Conservation (phyloP, 495 filamentous ascomycete genomes). For the Aspergillus campestris region DNA sequence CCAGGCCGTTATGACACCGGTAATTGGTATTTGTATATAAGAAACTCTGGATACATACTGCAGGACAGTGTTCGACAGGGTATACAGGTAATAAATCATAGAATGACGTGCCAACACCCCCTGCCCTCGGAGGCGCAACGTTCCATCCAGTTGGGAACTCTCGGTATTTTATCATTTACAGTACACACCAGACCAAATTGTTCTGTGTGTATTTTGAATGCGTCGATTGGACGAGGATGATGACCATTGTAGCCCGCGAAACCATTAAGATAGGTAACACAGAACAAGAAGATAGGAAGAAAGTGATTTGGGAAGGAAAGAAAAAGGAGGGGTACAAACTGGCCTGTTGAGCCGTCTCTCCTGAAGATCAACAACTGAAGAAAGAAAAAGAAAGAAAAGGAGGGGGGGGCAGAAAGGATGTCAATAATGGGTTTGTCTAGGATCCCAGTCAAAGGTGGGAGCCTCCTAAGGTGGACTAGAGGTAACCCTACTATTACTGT, state of each 20-base stretch:
- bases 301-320: not conserved
- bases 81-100: conserved; percentile 4
- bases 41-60: too few relatives aligned
- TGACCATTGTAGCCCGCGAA: not conserved
- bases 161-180: not conserved
- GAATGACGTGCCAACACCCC: conserved; percentile 8
- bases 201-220: not conserved
- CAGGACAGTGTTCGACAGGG: not conserved
- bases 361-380: conserved; percentile 4
- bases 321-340: not conserved
- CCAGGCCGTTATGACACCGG: too few relatives aligned
- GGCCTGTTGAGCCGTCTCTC: conserved; percentile 1
- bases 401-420: too few relatives aligned
- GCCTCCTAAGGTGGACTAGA: too few relatives aligned
- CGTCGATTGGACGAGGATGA: not conserved
- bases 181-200: not conserved
- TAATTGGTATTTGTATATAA: too few relatives aligned
- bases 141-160: conserved; percentile 24
- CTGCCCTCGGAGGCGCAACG: conserved; percentile 19
- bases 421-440: too few relatives aligned
- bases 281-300: conserved; percentile 1
- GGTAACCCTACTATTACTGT: too few relatives aligned
- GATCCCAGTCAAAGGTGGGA: too few relatives aligned
- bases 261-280: conserved; percentile 1
- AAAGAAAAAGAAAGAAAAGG: not conserved